Conservation (phyloP, 208 protist genomes). For the Naegleria lovaniensis region DNA sequence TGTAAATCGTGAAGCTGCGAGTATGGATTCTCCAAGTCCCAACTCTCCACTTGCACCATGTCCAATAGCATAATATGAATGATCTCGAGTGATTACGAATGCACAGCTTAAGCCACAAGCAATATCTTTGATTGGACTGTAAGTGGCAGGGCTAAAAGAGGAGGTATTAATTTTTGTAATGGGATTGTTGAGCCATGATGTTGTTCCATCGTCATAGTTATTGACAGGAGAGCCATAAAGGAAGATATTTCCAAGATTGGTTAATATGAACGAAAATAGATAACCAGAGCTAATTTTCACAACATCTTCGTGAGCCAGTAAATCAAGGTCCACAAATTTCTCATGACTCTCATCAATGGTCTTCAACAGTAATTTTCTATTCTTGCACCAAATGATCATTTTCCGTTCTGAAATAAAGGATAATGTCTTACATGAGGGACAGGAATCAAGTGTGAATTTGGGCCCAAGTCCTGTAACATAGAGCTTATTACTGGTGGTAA, state of each 20-base stretch:
- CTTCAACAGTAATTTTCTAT: background rate
- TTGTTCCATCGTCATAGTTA: background rate
- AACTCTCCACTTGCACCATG: background rate
- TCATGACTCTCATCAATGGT: background rate
- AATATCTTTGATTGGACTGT: background rate
- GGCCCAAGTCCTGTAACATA: background rate
- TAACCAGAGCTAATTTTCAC: background rate
- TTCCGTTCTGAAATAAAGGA: background rate
- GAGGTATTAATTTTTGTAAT: background rate
- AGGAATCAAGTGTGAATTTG: background rate
- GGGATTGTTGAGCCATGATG: background rate
- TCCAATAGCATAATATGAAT: background rate
- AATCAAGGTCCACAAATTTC: no score
- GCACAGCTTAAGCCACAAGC: background rate
- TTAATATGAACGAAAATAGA: background rate
- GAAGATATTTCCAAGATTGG: background rate
- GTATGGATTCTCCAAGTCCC: background rate
- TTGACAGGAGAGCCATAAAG: background rate
- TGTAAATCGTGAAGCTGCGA: background rate
- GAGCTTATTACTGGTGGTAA: background rate
- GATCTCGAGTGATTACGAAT: background rate
- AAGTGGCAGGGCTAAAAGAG: background rate
- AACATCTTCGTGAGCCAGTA: background rate
- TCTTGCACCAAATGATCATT: background rate
- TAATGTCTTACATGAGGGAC: background rate